Percentiles rank a stretch among this genome's conserved stretches.
Conservation (phyloP, 306 rosid genomes). For the Fragaria nilgerrensis region DNA sequence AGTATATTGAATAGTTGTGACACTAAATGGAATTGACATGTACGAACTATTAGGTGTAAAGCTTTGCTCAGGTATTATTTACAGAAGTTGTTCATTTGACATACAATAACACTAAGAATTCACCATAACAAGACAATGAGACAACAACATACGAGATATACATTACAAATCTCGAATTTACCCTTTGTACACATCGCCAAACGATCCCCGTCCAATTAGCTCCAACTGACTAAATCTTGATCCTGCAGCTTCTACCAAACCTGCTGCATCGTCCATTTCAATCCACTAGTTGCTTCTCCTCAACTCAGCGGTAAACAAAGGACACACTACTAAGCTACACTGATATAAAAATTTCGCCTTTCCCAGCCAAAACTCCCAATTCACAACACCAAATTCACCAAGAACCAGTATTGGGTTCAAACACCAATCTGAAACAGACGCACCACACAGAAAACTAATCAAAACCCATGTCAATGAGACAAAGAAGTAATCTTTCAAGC, state of each 20-base stretch:
- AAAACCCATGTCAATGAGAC: conserved; percentile 17
- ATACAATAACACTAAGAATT: not conserved
- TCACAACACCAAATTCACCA: conserved; percentile 34
- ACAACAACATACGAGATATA: not conserved
- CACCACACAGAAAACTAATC: conserved; percentile 18
- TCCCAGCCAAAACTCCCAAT: conserved; percentile 28
- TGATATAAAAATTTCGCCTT: not conserved
- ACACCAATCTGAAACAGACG: conserved; percentile 36
- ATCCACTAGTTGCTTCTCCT: conserved; percentile 32
- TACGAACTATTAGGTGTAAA: not conserved
- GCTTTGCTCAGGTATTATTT: not conserved
- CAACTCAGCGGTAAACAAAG: conserved; percentile 29
- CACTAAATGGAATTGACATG: not conserved
- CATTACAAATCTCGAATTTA: conserved; percentile 37
- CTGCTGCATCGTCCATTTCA: conserved; percentile 77
- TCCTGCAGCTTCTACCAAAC: conserved; percentile 74
- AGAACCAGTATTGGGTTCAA: conserved; percentile 17
- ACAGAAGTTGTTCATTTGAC: conserved; percentile 3
- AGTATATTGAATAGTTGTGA: not conserved
- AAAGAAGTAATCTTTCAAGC: conserved; percentile 15
- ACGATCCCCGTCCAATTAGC: conserved; percentile 95
- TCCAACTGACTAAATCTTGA: conserved; percentile 81
- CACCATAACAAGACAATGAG: not conserved
- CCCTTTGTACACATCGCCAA: conserved; percentile 97
- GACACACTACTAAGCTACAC: conserved; percentile 31